Conservation (phyloP, 75 land plant genomes). For the Pinus albicaulis region DNA sequence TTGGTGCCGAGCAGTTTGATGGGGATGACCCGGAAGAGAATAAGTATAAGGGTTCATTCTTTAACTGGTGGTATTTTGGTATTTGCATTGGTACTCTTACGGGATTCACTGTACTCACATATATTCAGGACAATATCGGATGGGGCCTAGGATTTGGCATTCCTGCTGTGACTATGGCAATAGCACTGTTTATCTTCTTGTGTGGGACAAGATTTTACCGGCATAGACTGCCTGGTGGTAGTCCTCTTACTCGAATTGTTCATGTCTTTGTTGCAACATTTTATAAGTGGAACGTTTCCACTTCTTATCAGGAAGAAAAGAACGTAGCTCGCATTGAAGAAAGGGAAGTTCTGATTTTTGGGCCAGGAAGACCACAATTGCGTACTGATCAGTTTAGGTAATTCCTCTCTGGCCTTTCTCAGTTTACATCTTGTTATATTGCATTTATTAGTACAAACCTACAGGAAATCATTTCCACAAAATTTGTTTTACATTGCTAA, state of each 20-base stretch:
- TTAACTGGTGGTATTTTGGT: slow-evolving; percentile 89
- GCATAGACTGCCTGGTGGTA: slow-evolving; percentile 26
- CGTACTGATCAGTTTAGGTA: slow-evolving; percentile 29
- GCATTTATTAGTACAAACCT: not conserved
- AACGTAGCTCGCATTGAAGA: slow-evolving; percentile 5
- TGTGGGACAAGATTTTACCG: slow-evolving; percentile 44
- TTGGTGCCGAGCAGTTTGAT: slow-evolving; percentile 87
- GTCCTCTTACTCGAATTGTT: slow-evolving; percentile 39
- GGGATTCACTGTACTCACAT: slow-evolving; percentile 59
- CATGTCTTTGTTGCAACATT: slow-evolving; percentile 25
- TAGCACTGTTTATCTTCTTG: slow-evolving; percentile 40
- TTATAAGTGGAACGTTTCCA: slow-evolving; percentile 13
- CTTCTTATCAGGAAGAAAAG: not conserved
- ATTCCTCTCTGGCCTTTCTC: not conserved
- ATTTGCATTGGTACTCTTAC: slow-evolving; percentile 62
- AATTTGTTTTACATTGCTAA: no score
- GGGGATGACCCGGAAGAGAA: slow-evolving; percentile 22
- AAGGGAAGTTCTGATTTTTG: slow-evolving; percentile 4
- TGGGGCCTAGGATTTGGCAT: slow-evolving; percentile 85
- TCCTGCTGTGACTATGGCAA: slow-evolving; percentile 52
- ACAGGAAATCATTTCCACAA: not conserved
- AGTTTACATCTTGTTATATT: not conserved
- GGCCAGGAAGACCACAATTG: slow-evolving; percentile 14
- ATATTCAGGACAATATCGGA: slow-evolving; percentile 64
- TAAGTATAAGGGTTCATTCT: slow-evolving; percentile 48